These are phyloP conservation scores for Fremontodendron californicum DNA, from an alignment of 345 rosid species.

Conservation along the genomic window DNA sequence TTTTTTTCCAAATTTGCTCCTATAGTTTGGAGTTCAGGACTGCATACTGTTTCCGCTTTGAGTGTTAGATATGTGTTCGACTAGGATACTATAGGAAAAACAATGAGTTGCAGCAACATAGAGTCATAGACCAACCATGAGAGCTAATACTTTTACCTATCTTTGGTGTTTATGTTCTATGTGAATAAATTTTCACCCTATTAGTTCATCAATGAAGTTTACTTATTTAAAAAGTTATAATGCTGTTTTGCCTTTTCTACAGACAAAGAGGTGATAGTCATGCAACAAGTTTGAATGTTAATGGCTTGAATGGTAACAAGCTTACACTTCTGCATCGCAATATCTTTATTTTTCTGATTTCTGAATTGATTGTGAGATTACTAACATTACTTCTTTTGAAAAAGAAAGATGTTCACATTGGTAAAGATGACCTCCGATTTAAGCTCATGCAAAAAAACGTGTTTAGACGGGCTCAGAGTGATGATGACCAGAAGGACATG, in stretches of 20 bases:
- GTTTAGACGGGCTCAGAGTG: constrained; percentile 43
- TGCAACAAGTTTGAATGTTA: constrained; percentile 31
- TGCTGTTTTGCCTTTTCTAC: constrained; percentile 28
- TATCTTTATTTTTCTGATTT: constrained; percentile 17
- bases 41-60: not conserved
- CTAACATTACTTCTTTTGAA: constrained; percentile 35
- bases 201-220: constrained; percentile 3
- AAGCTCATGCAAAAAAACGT: constrained; percentile 71
- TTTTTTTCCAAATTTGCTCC: not conserved
- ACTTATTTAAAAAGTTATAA: constrained; percentile 5
- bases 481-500: constrained; percentile 35
- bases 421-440: constrained; percentile 71
- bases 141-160: not conserved
- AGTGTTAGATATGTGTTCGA: not conserved
- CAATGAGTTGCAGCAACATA: not conserved
- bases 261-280: constrained; percentile 63
- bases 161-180: not conserved
- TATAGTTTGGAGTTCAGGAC: not conserved
- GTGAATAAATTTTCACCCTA: not conserved
- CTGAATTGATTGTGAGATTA: constrained; percentile 27
- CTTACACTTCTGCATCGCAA: constrained; percentile 10
- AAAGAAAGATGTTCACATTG: constrained; percentile 53
- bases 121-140: too few relatives aligned
- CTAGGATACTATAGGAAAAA: not conserved
- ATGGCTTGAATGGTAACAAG: constrained; percentile 47